Evolutionary conservation across 2,329 filamentous ascomycete genomes (phyloP).

Genomic region (Fusarium anthophilum): DNA sequence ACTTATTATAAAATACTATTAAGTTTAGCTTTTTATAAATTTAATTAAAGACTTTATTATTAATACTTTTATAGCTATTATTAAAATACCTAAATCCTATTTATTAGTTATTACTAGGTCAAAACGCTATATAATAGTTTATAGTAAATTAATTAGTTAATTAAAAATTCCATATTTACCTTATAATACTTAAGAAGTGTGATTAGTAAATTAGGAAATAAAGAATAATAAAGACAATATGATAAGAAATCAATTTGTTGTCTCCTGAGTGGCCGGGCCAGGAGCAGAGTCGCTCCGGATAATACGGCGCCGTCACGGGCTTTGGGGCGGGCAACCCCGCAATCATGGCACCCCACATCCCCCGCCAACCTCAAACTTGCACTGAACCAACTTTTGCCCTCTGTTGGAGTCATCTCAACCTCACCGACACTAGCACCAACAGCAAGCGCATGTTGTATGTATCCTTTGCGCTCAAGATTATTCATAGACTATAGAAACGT

Average conservation of each 20-base stretch:
- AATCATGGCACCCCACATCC: conserved; percentile 30
- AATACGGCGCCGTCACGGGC: conserved; percentile 26
- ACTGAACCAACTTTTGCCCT: conserved; percentile 2
- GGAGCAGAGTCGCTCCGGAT: conserved; percentile 7
- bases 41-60: too few relatives aligned
- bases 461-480: background rate
- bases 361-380: conserved; percentile 8
- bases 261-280: background rate
- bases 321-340: conserved; percentile 19
- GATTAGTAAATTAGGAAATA: background rate
- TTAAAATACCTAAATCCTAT: too few relatives aligned
- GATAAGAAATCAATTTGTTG: background rate
- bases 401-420: background rate
- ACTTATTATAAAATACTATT: too few relatives aligned
- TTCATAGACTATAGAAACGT: background rate
- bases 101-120: too few relatives aligned
- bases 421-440: background rate
- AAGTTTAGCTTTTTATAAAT: too few relatives aligned
- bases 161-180: too few relatives aligned
- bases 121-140: too few relatives aligned
- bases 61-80: too few relatives aligned
- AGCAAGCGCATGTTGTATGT: background rate
- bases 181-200: background rate
- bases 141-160: too few relatives aligned
- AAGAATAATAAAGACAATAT: background rate